A percentile compares a stretch with the other conserved stretches of the same genome.
These are phyloP conservation scores for Cryptococcus sp. DNA, from an alignment of 1,284 basidiomycete genomes.

Conservation along the genomic window DNA sequence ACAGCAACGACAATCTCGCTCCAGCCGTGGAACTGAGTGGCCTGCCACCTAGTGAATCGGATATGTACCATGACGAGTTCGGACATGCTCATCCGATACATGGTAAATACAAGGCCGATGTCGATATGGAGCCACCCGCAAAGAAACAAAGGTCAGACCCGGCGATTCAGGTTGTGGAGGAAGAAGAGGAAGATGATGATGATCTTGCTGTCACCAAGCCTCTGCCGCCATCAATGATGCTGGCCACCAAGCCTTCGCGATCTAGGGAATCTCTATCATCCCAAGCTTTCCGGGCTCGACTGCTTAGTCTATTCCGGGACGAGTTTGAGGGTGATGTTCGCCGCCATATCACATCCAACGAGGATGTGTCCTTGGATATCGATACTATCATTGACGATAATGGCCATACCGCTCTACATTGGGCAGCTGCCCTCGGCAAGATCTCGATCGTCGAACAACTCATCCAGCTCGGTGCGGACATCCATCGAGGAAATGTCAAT, in stretches of 20 bases:
- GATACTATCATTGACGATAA: constrained; percentile 87
- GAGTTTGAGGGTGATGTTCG: constrained; percentile 26
- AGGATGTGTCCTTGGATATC: constrained; percentile 54
- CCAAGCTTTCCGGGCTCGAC: constrained; percentile 42
- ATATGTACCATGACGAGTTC: constrained; percentile 42
- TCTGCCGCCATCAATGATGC: constrained; percentile 53
- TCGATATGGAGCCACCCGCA: constrained; percentile 21
- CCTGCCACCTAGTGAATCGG: constrained; percentile 26
- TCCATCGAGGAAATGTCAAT: constrained; percentile 82
- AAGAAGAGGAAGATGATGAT: constrained; percentile 32
- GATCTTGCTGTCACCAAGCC: constrained; percentile 26
- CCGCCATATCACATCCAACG: constrained; percentile 10
- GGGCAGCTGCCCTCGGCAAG: constrained; percentile 82
- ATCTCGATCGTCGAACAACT: constrained; percentile 64
- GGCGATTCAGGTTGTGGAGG: constrained; percentile 7
- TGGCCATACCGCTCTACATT: constrained; percentile 89
- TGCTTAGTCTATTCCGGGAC: constrained; percentile 33
- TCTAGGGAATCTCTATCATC: constrained; percentile 55
- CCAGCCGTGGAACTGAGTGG: constrained; percentile 37
- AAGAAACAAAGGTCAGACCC: constrained; percentile 20
- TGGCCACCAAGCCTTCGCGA: constrained; percentile 63
- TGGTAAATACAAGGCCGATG: constrained; percentile 7
- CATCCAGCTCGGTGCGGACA: constrained; percentile 70
- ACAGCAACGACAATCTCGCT: constrained; percentile 16
- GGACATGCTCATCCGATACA: constrained; percentile 34